Conservation (phyloP, 2,329 filamentous ascomycete species). For the Stromatinia cepivora region DNA sequence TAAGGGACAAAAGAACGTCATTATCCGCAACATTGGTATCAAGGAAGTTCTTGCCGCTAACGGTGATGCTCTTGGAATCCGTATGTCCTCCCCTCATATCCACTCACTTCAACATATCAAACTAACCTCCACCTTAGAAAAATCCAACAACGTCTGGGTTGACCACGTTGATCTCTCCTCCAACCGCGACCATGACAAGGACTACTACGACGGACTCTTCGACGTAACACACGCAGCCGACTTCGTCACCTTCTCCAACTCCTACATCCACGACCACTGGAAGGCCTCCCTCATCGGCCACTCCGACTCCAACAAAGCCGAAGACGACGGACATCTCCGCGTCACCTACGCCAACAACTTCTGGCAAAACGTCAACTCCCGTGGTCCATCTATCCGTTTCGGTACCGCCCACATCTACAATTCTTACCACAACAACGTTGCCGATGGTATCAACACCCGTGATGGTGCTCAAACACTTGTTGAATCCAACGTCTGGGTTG, state of each 20-base stretch:
- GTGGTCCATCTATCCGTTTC: constrained; percentile 15
- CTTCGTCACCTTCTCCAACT: constrained; percentile 47
- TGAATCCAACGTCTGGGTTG: constrained; percentile 53
- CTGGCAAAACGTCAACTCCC: constrained; percentile 21
- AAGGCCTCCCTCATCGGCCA: constrained; percentile 39
- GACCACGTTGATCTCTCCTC: constrained; percentile 38
- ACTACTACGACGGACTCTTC: constrained; percentile 47
- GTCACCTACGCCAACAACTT: constrained; percentile 36
- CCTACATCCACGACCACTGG: constrained; percentile 47
- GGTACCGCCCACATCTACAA: constrained; percentile 19
- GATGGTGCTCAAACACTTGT: constrained; percentile 58
- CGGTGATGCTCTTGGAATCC: constrained; percentile 53
- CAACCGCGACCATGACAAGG: constrained; percentile 44
- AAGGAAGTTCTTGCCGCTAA: constrained; percentile 47
- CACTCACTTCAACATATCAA: background rate
- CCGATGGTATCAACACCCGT: constrained; percentile 53
- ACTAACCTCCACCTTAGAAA: background rate
- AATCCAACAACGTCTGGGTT: constrained; percentile 22
- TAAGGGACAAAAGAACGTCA: constrained; percentile 50
- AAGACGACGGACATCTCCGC: constrained; percentile 37
- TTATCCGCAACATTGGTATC: constrained; percentile 57
- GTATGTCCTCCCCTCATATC: constrained; percentile 38
- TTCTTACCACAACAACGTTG: constrained; percentile 14
- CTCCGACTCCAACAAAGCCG: constrained; percentile 34
- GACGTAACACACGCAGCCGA: constrained; percentile 50